Conservation (phyloP, 345 rosid species). For the Geranium rotundifolium region DNA sequence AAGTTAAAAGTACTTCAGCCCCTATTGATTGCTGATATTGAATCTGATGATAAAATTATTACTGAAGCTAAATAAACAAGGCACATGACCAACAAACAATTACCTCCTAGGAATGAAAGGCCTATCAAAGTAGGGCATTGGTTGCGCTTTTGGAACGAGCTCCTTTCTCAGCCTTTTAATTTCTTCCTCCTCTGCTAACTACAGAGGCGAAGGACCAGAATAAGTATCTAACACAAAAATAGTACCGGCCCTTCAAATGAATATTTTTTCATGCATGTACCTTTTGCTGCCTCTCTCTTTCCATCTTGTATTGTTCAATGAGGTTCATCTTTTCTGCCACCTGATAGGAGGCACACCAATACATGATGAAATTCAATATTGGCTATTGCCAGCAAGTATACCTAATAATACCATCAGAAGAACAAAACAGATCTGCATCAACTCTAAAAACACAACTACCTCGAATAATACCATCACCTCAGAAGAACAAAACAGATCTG, state of each 20-base stretch:
- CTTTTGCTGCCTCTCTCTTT: conserved; percentile 76
- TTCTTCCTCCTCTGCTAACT: conserved; percentile 93
- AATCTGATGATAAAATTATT: not conserved
- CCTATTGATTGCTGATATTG: no score
- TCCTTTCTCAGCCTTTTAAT: conserved; percentile 69
- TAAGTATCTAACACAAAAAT: not conserved
- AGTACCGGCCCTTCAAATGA: not conserved
- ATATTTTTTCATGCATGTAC: conserved; percentile 22
- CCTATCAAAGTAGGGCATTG: conserved; percentile 92
- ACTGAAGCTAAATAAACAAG: not conserved
- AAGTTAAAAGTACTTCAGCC: no score
- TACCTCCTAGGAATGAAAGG: conserved; percentile 93
- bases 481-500: no score
- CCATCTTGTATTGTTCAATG: conserved; percentile 82
- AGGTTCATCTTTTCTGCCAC: conserved; percentile 66
- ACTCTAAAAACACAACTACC: not conserved
- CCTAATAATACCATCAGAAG: no score
- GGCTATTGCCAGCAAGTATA: no score
- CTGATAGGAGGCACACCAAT: conserved; percentile 21
- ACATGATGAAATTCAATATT: no score
- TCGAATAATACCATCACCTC: no score
- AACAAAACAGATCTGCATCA: not conserved
- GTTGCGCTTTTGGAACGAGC: conserved; percentile 88
- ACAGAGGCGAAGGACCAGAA: conserved; percentile 4
- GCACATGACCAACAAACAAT: no score